Conservation (phyloP, 2,329 filamentous ascomycete genomes). For the Aureobasidium sp. region DNA sequence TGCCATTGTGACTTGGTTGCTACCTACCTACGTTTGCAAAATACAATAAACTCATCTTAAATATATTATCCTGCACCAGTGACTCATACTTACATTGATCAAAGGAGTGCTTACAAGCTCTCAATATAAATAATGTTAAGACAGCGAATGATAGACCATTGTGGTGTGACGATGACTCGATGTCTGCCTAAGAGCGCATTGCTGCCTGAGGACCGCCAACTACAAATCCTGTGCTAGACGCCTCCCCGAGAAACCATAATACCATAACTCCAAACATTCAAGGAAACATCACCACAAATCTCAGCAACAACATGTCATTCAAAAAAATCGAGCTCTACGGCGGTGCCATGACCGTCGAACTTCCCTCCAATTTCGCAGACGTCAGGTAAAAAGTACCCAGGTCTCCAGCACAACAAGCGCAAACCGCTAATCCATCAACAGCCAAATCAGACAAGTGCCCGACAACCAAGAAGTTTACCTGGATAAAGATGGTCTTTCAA, state of each 20-base stretch:
- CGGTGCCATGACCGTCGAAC: conserved; percentile 59
- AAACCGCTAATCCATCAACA: conserved; percentile 24
- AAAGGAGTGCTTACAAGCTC: neutral
- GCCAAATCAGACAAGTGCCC: conserved; percentile 64
- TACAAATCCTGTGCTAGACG: conserved; percentile 1
- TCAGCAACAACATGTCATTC: conserved; percentile 48
- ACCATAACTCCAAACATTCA: neutral
- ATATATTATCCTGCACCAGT: neutral
- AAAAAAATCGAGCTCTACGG: conserved; percentile 57
- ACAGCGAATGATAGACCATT: neutral
- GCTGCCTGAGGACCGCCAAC: conserved; percentile 2
- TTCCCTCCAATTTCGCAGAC: conserved; percentile 61
- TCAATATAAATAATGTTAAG: neutral
- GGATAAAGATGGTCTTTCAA: conserved; percentile 72
- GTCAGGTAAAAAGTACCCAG: conserved; percentile 49
- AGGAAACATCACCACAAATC: neutral
- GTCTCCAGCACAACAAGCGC: conserved; percentile 1
- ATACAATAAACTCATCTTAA: neutral
- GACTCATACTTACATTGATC: neutral
- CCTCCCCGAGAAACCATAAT: neutral
- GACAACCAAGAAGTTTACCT: conserved; percentile 92
- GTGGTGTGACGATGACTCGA: neutral
- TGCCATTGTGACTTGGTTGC: neutral
- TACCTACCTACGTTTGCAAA: neutral
- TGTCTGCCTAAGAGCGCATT: neutral